phyloP scores from a whole-genome alignment of 2,329 filamentous ascomycete genomes.

The Ambrosiella xylebori region DNA sequence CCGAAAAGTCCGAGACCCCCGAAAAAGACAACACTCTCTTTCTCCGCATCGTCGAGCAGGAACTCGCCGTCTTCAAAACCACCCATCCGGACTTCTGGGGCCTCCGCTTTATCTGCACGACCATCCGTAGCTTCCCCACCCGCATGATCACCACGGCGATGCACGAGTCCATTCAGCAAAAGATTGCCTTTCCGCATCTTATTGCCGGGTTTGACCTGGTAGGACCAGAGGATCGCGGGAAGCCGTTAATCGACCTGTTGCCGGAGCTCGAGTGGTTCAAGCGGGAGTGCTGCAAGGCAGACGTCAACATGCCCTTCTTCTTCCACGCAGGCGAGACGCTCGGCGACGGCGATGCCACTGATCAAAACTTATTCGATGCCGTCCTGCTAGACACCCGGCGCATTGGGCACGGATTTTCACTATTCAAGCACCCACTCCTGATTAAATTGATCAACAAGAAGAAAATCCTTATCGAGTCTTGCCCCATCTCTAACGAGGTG shows the following conservation, averaged over 20 bases:
- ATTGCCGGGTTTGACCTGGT: conserved; percentile 82
- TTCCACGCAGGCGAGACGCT: conserved; percentile 87
- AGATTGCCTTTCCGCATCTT: conserved; percentile 59
- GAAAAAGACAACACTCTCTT: conserved; percentile 53
- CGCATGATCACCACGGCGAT: conserved; percentile 59
- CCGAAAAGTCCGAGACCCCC: conserved; percentile 42
- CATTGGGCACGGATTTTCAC: conserved; percentile 75
- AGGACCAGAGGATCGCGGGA: conserved; percentile 67
- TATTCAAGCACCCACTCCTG: conserved; percentile 82
- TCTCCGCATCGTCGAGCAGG: conserved; percentile 58
- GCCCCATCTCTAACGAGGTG: conserved; percentile 81
- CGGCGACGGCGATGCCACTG: conserved; percentile 54
- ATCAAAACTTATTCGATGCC: conserved; percentile 75
- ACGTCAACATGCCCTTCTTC: conserved; percentile 78
- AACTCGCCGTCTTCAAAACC: conserved; percentile 57
- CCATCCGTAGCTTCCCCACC: conserved; percentile 45
- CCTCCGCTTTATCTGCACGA: conserved; percentile 69
- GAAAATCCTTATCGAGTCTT: conserved; percentile 75
- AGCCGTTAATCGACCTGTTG: conserved; percentile 57
- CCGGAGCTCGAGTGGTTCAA: conserved; percentile 89
- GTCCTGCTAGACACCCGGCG: conserved; percentile 71
- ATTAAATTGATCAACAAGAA: conserved; percentile 79
- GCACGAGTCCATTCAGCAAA: conserved; percentile 73
- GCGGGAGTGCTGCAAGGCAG: conserved; percentile 61
- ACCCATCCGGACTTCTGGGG: conserved; percentile 67